These are phyloP conservation scores for Xylaria sp. DNA, from an alignment of 2,329 filamentous ascomycete genomes.

Conservation along the genomic window DNA sequence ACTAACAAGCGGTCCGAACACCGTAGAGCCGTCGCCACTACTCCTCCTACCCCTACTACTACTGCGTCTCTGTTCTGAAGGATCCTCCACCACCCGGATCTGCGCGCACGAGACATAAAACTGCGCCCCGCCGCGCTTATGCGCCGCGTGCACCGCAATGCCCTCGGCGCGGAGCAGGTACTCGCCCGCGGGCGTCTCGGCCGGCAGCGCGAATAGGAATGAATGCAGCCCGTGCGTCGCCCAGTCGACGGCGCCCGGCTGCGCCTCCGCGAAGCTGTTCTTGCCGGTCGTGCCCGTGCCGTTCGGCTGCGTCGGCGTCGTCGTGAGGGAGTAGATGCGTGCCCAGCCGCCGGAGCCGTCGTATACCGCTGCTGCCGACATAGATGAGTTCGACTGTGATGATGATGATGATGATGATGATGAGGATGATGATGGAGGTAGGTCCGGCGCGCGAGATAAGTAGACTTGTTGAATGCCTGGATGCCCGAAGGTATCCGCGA, in stretches of 20 bases:
- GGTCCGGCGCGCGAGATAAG: background rate
- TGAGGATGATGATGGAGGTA: background rate
- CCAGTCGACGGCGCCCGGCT: background rate
- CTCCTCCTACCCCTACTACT: too few relatives aligned
- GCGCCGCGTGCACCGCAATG: background rate
- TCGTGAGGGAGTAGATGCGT: background rate
- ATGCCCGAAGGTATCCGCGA: background rate
- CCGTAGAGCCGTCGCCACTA: background rate
- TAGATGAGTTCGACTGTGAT: background rate
- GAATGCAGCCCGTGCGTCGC: background rate
- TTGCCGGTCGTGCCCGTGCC: background rate
- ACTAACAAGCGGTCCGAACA: background rate
- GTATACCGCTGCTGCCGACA: background rate
- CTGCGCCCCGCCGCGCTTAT: background rate
- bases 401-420: background rate
- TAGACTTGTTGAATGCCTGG: background rate
- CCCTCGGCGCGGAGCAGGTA: background rate
- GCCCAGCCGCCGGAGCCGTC: background rate
- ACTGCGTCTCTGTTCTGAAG: too few relatives aligned
- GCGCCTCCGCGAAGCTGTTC: background rate
- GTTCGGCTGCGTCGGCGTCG: background rate
- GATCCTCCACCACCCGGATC: background rate
- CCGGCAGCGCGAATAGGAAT: background rate
- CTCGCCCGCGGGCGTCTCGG: background rate
- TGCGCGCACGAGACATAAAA: background rate